Evolutionary conservation across 805 yeast species (phyloP).

Genomic region (Lipomyces chichibuensis): DNA sequence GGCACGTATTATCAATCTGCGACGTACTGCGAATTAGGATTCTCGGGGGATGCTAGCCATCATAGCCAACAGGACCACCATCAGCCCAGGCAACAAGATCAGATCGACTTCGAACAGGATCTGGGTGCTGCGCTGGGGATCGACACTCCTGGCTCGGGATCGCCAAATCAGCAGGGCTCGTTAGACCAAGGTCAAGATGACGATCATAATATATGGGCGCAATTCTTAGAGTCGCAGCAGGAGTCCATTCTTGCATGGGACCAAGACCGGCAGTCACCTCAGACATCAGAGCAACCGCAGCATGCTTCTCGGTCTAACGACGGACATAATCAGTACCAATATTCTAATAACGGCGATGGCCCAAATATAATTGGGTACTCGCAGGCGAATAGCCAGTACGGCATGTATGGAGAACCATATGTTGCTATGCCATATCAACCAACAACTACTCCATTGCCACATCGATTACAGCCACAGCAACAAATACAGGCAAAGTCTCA

Average conservation of each 20-base stretch:
- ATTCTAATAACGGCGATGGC: background rate
- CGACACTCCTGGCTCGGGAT: background rate
- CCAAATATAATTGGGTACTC: background rate
- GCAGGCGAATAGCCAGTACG: background rate
- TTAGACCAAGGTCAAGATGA: background rate
- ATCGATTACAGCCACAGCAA: conserved; percentile 11
- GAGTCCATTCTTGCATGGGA: conserved; percentile 17
- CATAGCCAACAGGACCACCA: conserved; percentile 5
- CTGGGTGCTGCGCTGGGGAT: conserved; percentile 1
- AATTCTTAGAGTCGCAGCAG: conserved; percentile 22
- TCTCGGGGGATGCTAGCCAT: background rate
- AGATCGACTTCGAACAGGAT: conserved; percentile 14
- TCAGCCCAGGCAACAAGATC: conserved; percentile 11
- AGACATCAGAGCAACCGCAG: background rate
- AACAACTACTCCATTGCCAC: background rate
- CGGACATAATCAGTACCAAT: background rate
- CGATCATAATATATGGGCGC: conserved; percentile 22
- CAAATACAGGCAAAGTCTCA: background rate
- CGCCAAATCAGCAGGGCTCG: background rate
- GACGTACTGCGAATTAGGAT: background rate
- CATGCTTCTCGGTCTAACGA: background rate
- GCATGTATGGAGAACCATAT: conserved; percentile 2
- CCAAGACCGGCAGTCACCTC: background rate
- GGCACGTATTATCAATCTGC: conserved; percentile 11
- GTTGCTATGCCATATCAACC: background rate